phyloP scores from a whole-genome alignment of 1,139 yeast genomes.

The Kurtzmaniella quercitrusa region DNA sequence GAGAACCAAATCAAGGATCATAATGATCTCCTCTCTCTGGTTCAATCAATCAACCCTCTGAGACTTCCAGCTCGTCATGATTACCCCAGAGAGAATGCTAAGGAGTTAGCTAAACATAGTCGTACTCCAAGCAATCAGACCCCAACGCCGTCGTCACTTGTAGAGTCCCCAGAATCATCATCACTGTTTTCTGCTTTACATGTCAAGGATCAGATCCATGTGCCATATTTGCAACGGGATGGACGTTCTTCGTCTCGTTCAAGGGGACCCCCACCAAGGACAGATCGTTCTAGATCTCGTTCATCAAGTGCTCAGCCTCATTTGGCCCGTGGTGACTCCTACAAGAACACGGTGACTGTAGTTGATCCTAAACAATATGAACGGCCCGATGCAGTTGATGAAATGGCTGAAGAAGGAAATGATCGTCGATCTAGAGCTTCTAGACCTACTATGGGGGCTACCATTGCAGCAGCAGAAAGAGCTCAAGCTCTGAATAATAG shows the following conservation, averaged over 20 bases:
- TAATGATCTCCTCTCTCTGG: slow-evolving; percentile 29
- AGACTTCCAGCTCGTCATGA: slow-evolving; percentile 23
- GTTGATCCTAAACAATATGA: slow-evolving; percentile 38
- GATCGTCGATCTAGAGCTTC: slow-evolving; percentile 40
- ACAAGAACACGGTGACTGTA: slow-evolving; percentile 43
- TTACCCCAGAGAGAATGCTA: slow-evolving; percentile 4
- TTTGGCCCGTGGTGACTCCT: slow-evolving; percentile 64
- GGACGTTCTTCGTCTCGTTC: slow-evolving; percentile 23
- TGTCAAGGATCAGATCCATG: slow-evolving; percentile 22
- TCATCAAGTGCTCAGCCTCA: slow-evolving; percentile 41
- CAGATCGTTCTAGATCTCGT: slow-evolving; percentile 26
- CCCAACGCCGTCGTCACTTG: slow-evolving; percentile 4
- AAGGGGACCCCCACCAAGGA: slow-evolving; percentile 29
- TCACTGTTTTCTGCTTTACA: not conserved
- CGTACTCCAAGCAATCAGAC: not conserved
- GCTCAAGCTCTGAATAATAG: slow-evolving; percentile 13
- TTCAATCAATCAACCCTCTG: slow-evolving; percentile 38
- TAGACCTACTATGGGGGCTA: slow-evolving; percentile 48
- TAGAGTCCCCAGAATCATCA: not conserved
- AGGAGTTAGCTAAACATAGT: slow-evolving; percentile 1
- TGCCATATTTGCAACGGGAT: slow-evolving; percentile 44
- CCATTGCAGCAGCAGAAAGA: slow-evolving; percentile 43
- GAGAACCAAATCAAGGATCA: slow-evolving; percentile 38
- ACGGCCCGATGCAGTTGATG: slow-evolving; percentile 35
- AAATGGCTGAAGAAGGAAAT: slow-evolving; percentile 14